These are phyloP conservation scores for Podospora fimiseda DNA, from an alignment of 495 filamentous ascomycete species.

Conservation along the genomic window DNA sequence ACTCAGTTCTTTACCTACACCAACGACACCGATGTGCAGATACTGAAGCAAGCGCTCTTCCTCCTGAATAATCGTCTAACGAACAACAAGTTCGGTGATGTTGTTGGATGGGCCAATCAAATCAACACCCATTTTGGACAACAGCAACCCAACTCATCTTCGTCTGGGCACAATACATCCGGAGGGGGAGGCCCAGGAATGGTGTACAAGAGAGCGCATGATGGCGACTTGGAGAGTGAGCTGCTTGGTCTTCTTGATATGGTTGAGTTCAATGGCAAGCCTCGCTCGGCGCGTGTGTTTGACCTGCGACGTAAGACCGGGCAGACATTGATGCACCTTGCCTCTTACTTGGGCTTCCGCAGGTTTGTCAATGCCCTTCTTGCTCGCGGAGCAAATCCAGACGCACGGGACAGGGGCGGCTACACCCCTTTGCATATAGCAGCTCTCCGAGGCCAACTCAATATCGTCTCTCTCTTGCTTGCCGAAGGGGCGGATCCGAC, in stretches of 20 bases:
- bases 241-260: slow-evolving; percentile 69
- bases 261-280: slow-evolving; percentile 70
- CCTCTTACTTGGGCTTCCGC: slow-evolving; percentile 66
- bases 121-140: slow-evolving; percentile 36
- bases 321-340: slow-evolving; percentile 78
- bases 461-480: slow-evolving; percentile 71
- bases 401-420: slow-evolving; percentile 69
- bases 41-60: slow-evolving; percentile 54
- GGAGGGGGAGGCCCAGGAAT: slow-evolving; percentile 4
- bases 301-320: slow-evolving; percentile 56
- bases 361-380: slow-evolving; percentile 76
- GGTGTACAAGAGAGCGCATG: slow-evolving; percentile 6
- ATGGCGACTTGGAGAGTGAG: slow-evolving; percentile 52
- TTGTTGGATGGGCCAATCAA: slow-evolving; percentile 45
- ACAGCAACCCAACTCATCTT: slow-evolving; percentile 14
- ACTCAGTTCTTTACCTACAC: slow-evolving; percentile 65
- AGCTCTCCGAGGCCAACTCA: slow-evolving; percentile 64
- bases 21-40: slow-evolving; percentile 69
- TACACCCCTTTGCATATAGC: slow-evolving; percentile 83
- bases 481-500: slow-evolving; percentile 65
- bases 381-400: slow-evolving; percentile 70
- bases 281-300: slow-evolving; percentile 56
- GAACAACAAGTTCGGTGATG: slow-evolving; percentile 44
- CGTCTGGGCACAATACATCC: slow-evolving; percentile 12
- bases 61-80: slow-evolving; percentile 53